Evolutionary conservation across 768 basidiomycete genomes (phyloP).

Genomic region (Auriscalpium microsporum): DNA sequence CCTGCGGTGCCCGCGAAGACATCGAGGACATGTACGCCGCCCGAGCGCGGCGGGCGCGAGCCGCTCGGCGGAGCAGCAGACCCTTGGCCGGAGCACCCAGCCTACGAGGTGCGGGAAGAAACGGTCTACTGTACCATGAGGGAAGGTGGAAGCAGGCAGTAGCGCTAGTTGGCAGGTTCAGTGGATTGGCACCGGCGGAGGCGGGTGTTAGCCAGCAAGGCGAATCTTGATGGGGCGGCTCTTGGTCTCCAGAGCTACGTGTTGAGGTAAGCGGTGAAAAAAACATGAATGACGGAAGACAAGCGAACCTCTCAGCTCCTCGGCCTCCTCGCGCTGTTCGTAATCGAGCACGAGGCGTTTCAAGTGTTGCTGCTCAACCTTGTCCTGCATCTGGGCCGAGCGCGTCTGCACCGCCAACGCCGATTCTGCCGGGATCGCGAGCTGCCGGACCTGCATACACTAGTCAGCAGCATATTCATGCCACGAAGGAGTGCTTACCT

Average conservation of each 20-base stretch:
- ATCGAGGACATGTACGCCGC: too few species aligned
- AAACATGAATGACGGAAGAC: background rate
- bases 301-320: slow-evolving; percentile 58
- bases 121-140: too few species aligned
- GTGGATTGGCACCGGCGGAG: too few species aligned
- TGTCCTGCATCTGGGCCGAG: slow-evolving; percentile 87
- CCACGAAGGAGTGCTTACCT: slow-evolving; percentile 37
- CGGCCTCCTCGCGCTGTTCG: slow-evolving; percentile 82
- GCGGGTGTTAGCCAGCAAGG: slow-evolving; percentile 47
- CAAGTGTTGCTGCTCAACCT: slow-evolving; percentile 93
- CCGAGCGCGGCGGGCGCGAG: too few species aligned
- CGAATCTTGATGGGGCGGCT: slow-evolving; percentile 71
- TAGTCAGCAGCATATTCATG: background rate
- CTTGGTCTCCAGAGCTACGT: slow-evolving; percentile 58
- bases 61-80: too few species aligned
- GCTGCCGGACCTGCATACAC: slow-evolving; percentile 58
- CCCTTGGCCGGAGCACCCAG: too few species aligned
- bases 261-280: background rate
- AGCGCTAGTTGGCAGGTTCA: too few species aligned
- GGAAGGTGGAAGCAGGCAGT: too few species aligned
- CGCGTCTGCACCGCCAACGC: slow-evolving; percentile 86
- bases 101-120: too few species aligned
- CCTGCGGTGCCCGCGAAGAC: too few species aligned
- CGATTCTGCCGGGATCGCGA: slow-evolving; percentile 83
- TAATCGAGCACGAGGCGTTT: slow-evolving; percentile 92